A percentile compares a stretch with the other conserved stretches of the same genome.
Evolutionary conservation across 2,329 filamentous ascomycete species (phyloP).

Genomic region (Rhynchosporium secalis): DNA sequence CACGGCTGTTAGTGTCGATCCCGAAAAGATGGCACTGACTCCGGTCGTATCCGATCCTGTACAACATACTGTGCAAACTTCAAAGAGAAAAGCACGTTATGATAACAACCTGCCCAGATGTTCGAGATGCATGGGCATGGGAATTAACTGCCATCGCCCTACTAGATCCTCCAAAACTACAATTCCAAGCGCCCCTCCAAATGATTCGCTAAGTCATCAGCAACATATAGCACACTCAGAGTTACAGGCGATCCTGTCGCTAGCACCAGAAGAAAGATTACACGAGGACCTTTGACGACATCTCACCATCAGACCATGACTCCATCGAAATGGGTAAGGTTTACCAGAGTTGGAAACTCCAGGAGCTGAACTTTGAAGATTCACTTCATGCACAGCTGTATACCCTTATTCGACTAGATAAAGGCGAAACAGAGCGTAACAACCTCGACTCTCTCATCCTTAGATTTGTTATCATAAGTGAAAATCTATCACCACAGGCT

Average conservation of each 20-base stretch:
- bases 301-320: constrained; percentile 25
- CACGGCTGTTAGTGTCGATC: constrained; percentile 49
- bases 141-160: constrained; percentile 43
- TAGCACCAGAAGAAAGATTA: constrained; percentile 20
- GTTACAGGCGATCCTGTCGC: constrained; percentile 12
- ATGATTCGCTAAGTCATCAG: constrained; percentile 17
- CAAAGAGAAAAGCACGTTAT: constrained; percentile 42
- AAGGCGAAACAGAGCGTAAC: constrained; percentile 48
- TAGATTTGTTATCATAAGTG: constrained; percentile 41
- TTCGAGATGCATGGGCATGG: constrained; percentile 43
- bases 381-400: constrained; percentile 38
- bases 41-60: constrained; percentile 41
- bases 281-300: constrained; percentile 23
- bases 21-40: constrained; percentile 33
- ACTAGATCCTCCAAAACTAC: constrained; percentile 23
- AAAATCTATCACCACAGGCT: neutral
- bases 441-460: constrained; percentile 44
- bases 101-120: constrained; percentile 43
- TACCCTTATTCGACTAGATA: constrained; percentile 45
- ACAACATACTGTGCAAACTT: constrained; percentile 39
- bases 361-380: constrained; percentile 29
- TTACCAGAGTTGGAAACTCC: constrained; percentile 30
- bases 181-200: constrained; percentile 17
- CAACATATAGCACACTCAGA: constrained; percentile 7
- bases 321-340: constrained; percentile 22